phyloP scores from a whole-genome alignment of 768 basidiomycete species.

The Russula dissimulans region DNA sequence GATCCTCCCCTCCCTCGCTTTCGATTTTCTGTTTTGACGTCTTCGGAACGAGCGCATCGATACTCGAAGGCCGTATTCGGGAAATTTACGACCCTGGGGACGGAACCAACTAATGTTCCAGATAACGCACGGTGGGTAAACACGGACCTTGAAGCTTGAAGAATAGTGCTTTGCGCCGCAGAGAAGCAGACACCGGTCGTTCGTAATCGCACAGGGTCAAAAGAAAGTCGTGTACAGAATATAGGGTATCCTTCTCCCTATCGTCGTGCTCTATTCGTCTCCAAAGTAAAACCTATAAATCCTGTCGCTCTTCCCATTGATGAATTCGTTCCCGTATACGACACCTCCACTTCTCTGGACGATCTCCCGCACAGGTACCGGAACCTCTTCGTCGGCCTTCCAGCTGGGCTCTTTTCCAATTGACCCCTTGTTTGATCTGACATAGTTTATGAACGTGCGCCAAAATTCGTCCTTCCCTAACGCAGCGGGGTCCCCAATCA shows the following conservation, averaged over 20 bases:
- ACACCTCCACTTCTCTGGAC: background rate
- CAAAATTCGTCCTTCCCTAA: conserved; percentile 51
- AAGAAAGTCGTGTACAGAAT: too few species aligned
- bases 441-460: conserved; percentile 51
- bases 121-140: too few species aligned
- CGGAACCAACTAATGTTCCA: too few species aligned
- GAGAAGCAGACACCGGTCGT: too few species aligned
- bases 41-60: too few species aligned
- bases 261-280: background rate
- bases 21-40: too few species aligned
- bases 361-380: background rate
- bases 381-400: conserved; percentile 24
- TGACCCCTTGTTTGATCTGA: conserved; percentile 44
- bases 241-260: background rate
- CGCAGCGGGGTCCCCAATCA: conserved; percentile 51
- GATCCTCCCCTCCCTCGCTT: too few species aligned
- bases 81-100: too few species aligned
- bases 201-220: too few species aligned
- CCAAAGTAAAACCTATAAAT: background rate
- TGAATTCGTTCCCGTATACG: background rate
- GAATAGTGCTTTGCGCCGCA: too few species aligned
- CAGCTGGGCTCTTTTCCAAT: conserved; percentile 33
- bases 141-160: too few species aligned
- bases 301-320: background rate
- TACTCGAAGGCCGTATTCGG: too few species aligned